A percentile compares a stretch with the other conserved stretches of the same genome.
Evolutionary conservation across 257 asterid genomes (phyloP).

Genomic region (Nicotiana otophora): DNA sequence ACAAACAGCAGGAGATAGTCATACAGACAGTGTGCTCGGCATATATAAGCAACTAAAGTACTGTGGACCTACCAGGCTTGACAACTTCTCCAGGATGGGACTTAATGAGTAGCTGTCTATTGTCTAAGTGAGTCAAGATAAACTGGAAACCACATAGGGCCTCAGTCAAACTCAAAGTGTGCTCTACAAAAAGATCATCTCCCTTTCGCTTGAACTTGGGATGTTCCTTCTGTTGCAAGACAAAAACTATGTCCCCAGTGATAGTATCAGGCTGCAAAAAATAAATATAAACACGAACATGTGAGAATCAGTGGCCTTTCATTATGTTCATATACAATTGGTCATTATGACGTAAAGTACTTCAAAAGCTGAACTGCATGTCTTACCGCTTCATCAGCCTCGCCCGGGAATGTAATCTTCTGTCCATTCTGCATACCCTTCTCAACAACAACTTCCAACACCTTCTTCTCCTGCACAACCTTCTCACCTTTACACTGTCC

Average conservation of each 20-base stretch:
- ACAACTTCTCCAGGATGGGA: conserved; percentile 38
- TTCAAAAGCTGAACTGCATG: neutral
- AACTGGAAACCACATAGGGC: conserved; percentile 46
- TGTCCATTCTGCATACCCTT: conserved; percentile 24
- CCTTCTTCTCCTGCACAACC: conserved; percentile 23
- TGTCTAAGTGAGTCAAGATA: conserved; percentile 37
- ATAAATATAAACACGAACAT: neutral
- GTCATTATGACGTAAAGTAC: neutral
- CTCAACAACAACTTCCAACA: conserved; percentile 20
- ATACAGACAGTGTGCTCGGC: neutral
- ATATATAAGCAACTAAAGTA: neutral
- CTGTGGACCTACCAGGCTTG: conserved; percentile 31
- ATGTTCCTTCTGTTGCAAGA: conserved; percentile 23
- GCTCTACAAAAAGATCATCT: conserved; percentile 28
- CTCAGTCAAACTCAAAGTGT: conserved; percentile 31
- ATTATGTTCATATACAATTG: neutral
- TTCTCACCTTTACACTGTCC: conserved; percentile 24
- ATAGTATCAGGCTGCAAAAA: conserved; percentile 21
- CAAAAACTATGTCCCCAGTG: conserved; percentile 24
- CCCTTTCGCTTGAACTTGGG: conserved; percentile 26
- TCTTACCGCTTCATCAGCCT: conserved; percentile 23
- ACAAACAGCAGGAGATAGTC: neutral
- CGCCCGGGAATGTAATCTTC: conserved; percentile 23
- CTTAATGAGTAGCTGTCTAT: conserved; percentile 33
- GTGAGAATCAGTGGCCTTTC: neutral